phyloP scores from a whole-genome alignment of 805 yeast species.

The Kurtzmaniella cleridarum region DNA sequence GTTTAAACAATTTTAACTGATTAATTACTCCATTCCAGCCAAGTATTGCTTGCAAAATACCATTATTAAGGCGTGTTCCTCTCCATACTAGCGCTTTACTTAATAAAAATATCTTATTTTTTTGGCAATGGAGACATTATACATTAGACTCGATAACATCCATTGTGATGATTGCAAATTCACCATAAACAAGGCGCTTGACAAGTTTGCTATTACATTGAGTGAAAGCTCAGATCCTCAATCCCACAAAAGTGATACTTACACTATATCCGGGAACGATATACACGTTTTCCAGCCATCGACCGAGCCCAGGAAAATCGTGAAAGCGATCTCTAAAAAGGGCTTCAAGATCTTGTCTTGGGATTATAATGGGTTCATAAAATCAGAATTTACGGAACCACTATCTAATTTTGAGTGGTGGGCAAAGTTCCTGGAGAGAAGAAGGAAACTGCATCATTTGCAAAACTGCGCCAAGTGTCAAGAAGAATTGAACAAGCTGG shows the following conservation, averaged over 20 bases:
- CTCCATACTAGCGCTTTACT: too few species aligned
- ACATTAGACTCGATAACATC: conserved; percentile 36
- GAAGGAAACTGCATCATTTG: conserved; percentile 27
- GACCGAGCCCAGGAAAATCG: conserved; percentile 17
- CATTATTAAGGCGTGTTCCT: too few species aligned
- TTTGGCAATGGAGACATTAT: conserved; percentile 21
- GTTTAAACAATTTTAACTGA: too few species aligned
- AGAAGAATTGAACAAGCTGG: conserved; percentile 11
- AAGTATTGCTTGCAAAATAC: too few species aligned
- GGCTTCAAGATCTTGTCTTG: conserved; percentile 37
- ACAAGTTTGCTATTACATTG: conserved; percentile 7
- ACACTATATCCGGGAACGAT: background rate
- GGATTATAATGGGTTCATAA: conserved; percentile 16
- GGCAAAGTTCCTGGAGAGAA: conserved; percentile 11
- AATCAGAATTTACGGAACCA: conserved; percentile 9
- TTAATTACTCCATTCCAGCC: too few species aligned
- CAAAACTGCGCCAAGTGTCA: conserved; percentile 40
- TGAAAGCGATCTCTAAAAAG: conserved; percentile 18
- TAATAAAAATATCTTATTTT: too few species aligned
- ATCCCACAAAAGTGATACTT: background rate
- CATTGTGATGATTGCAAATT: conserved; percentile 52
- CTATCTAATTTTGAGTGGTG: conserved; percentile 4
- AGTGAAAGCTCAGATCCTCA: background rate
- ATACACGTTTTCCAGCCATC: conserved; percentile 1
- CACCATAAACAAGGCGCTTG: conserved; percentile 25